Percentiles rank a stretch among this genome's conserved stretches.
These are phyloP conservation scores for Penicillium concentricum DNA, from an alignment of 2,329 filamentous ascomycete species.

Conservation along the genomic window DNA sequence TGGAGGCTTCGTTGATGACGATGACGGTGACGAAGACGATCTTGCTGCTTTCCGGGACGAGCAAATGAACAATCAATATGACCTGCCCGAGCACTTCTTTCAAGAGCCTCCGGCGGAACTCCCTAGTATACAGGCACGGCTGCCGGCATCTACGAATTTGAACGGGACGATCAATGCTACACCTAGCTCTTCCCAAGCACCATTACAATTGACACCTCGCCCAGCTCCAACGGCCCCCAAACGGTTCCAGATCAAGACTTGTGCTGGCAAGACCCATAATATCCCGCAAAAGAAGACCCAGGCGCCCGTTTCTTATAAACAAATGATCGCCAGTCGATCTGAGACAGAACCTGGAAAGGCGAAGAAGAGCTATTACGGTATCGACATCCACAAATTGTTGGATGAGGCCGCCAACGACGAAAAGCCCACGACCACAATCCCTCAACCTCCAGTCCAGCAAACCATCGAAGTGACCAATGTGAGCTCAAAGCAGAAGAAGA, in stretches of 20 bases:
- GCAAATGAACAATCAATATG: conserved; percentile 31
- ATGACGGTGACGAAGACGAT: conserved; percentile 33
- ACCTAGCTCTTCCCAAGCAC: neutral
- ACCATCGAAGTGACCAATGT: conserved; percentile 33
- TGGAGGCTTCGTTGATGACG: conserved; percentile 45
- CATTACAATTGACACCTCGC: conserved; percentile 9
- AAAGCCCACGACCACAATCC: conserved; percentile 20
- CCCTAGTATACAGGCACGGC: conserved; percentile 13
- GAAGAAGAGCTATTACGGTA: conserved; percentile 75
- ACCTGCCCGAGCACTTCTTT: conserved; percentile 27
- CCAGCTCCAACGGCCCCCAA: conserved; percentile 15
- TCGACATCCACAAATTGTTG: conserved; percentile 83
- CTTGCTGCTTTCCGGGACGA: conserved; percentile 30
- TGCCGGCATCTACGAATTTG: neutral
- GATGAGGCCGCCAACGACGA: conserved; percentile 65
- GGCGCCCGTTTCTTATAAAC: conserved; percentile 49
- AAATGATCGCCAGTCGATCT: conserved; percentile 55
- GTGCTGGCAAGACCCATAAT: conserved; percentile 49
- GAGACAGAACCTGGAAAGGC: conserved; percentile 53
- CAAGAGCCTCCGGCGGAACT: conserved; percentile 14
- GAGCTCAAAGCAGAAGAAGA: conserved; percentile 30
- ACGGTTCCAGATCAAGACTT: conserved; percentile 44
- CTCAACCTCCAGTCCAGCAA: conserved; percentile 24
- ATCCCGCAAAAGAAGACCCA: conserved; percentile 41
- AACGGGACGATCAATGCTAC: neutral